Evolutionary conservation across 305 asterid genomes (phyloP).

Genomic region (Plantago lanceolata): DNA sequence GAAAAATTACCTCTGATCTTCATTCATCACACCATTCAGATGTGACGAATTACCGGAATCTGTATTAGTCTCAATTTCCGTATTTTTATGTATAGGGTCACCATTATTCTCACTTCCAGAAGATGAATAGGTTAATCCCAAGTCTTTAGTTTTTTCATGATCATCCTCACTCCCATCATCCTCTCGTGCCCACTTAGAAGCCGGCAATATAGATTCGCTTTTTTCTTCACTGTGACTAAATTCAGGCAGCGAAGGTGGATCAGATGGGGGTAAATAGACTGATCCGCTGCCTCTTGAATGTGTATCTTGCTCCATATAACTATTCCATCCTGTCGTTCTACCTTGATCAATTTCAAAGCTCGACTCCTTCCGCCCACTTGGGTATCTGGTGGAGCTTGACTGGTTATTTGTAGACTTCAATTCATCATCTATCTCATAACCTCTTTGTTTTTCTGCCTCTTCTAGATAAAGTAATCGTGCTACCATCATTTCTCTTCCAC

Average conservation of each 20-base stretch:
- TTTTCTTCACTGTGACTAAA: conserved; percentile 42
- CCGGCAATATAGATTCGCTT: conserved; percentile 59
- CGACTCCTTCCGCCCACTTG: conserved; percentile 46
- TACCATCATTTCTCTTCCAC: conserved; percentile 95
- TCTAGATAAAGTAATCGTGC: conserved; percentile 86
- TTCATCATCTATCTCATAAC: conserved; percentile 66
- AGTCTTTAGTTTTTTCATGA: conserved; percentile 56
- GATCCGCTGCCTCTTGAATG: conserved; percentile 47
- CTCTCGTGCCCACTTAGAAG: conserved; percentile 94
- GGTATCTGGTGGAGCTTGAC: conserved; percentile 51
- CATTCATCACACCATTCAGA: conserved; percentile 64
- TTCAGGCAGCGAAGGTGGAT: conserved; percentile 34
- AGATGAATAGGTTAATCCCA: conserved; percentile 86
- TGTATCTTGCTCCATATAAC: conserved; percentile 43
- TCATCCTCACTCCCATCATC: conserved; percentile 81
- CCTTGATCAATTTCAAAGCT: conserved; percentile 43
- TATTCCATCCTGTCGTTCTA: conserved; percentile 42
- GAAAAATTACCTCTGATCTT: conserved; percentile 67
- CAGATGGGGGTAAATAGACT: conserved; percentile 30
- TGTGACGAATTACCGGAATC: conserved; percentile 54
- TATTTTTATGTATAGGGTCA: conserved; percentile 38
- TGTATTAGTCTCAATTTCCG: conserved; percentile 50
- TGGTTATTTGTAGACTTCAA: conserved; percentile 57
- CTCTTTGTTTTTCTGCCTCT: conserved; percentile 88
- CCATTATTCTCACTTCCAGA: conserved; percentile 85